Evolutionary conservation across 2,329 filamentous ascomycete genomes (phyloP), one percentile per base, ranked within the genome.

Genomic region (Corynespora cassiicola): DNA sequence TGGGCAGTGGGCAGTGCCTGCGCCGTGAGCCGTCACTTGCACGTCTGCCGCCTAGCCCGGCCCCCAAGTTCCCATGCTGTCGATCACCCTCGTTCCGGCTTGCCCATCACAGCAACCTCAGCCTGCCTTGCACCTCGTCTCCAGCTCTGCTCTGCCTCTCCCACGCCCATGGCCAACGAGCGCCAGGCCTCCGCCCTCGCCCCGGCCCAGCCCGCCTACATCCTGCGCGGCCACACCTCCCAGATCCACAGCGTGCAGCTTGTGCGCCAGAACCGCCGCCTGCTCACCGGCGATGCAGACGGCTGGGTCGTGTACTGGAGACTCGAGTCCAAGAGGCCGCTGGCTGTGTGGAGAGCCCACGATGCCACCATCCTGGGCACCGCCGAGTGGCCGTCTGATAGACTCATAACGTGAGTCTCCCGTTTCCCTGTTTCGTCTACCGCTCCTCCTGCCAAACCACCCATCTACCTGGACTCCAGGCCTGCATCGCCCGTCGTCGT

Each of bases 291-390:
- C 22, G 94, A 99, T 69, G 88, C 90, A 7, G 88, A 96, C 26
- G 94, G 94, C 42, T 96, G 87, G 78, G 76, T 96, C 21, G 80
- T 95, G 6, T 72, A 90, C 15, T 99, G 94, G 94, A 86, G 88
- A 62, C 74, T 95, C 24, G 79, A 85, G 17, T 88, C 85, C 34
- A 91, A 95, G 75, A 80, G 94, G 21, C 82, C 92, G 0, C 77
- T 83, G 7, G 88, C 86, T 2, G 88, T 94, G 3, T 99, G 94
- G 94, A 85, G 81, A 57, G 88, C 90, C 1, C 94, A 99, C 66
- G 75, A 82, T 28, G 86, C 81, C 21, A 81, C 88, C 14, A 84
- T 97, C 18, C 75, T 97, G 11, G 88, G 85, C 4, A 75, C 94
- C 25, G 78, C 78, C 30, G 82, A 77, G 22, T 95, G 90, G 85